phyloP scores from a whole-genome alignment of 371 early-diverging fungal species.

The Mortierella sp. region DNA sequence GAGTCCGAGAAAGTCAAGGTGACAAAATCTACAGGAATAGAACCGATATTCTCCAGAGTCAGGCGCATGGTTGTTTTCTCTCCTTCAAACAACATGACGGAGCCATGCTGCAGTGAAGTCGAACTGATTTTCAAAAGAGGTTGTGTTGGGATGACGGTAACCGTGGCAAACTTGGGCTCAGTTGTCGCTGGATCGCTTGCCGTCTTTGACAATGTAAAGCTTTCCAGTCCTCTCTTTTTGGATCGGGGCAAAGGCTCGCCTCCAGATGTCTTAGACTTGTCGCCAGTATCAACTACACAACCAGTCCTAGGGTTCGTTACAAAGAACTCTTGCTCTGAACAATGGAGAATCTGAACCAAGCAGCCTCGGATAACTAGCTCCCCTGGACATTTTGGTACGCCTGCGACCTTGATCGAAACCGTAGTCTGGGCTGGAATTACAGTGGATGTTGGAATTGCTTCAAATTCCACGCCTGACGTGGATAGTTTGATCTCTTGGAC shows the following conservation, averaged over 20 bases:
- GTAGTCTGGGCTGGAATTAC: constrained; percentile 77
- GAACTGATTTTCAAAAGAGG: constrained; percentile 75
- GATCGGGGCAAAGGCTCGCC: constrained; percentile 29
- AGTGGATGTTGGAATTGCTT: constrained; percentile 67
- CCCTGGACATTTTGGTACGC: constrained; percentile 73
- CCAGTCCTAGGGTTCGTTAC: constrained; percentile 52
- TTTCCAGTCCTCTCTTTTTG: constrained; percentile 54
- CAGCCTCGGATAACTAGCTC: constrained; percentile 76
- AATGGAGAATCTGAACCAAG: constrained; percentile 76
- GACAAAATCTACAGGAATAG: constrained; percentile 76
- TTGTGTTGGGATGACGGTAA: constrained; percentile 76
- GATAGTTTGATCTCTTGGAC: constrained; percentile 74
- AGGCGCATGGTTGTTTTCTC: constrained; percentile 75
- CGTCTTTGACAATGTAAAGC: constrained; percentile 29
- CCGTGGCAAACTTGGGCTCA: constrained; percentile 60
- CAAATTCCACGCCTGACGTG: constrained; percentile 74
- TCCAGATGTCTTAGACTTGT: constrained; percentile 1
- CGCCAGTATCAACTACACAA: background rate
- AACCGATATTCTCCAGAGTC: constrained; percentile 82
- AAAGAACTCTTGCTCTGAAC: constrained; percentile 78
- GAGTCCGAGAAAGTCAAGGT: constrained; percentile 77
- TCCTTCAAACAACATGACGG: constrained; percentile 86
- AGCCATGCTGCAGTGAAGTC: constrained; percentile 71
- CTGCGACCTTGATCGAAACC: constrained; percentile 69
- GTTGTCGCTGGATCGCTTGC: background rate